phyloP scores from a whole-genome alignment of 2,329 filamentous ascomycete genomes.

The Hypoxylon sp. region DNA sequence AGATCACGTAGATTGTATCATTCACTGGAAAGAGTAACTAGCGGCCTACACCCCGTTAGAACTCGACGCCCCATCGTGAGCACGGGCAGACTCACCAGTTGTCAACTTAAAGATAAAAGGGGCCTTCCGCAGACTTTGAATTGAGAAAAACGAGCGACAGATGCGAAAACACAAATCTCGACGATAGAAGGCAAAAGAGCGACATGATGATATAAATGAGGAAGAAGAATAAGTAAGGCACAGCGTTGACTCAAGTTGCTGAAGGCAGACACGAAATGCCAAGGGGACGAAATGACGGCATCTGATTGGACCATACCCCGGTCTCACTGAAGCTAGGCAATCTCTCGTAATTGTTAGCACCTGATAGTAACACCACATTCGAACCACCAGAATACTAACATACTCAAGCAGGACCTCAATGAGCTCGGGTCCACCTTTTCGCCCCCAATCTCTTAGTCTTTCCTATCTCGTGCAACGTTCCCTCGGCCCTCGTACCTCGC shows the following conservation, averaged over 20 bases:
- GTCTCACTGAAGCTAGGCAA: slow-evolving; percentile 3
- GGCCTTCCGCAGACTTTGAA: slow-evolving; percentile 1
- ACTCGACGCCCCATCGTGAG: neutral
- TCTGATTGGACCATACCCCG: slow-evolving; percentile 17
- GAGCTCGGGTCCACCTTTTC: slow-evolving; percentile 4
- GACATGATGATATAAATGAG: neutral
- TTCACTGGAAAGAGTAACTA: neutral
- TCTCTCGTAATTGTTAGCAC: slow-evolving; percentile 18
- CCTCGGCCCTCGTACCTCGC: slow-evolving; percentile 6
- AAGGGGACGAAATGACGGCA: neutral
- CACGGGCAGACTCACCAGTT: slow-evolving; percentile 3
- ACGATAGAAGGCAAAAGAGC: neutral
- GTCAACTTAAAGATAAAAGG: neutral
- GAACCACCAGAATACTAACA: too few relatives aligned
- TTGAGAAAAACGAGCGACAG: slow-evolving; percentile 12
- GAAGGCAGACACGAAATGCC: neutral
- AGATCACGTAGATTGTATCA: neutral
- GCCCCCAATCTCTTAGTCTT: slow-evolving; percentile 1
- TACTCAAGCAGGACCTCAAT: neutral
- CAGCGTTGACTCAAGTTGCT: neutral
- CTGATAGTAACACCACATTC: neutral
- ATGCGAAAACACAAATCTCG: neutral
- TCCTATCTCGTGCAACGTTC: slow-evolving; percentile 13
- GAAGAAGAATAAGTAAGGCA: slow-evolving; percentile 1
- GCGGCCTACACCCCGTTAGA: slow-evolving; percentile 12